phyloP scores from a whole-genome alignment of 331 rosid genomes.

The Arachis monticola region DNA sequence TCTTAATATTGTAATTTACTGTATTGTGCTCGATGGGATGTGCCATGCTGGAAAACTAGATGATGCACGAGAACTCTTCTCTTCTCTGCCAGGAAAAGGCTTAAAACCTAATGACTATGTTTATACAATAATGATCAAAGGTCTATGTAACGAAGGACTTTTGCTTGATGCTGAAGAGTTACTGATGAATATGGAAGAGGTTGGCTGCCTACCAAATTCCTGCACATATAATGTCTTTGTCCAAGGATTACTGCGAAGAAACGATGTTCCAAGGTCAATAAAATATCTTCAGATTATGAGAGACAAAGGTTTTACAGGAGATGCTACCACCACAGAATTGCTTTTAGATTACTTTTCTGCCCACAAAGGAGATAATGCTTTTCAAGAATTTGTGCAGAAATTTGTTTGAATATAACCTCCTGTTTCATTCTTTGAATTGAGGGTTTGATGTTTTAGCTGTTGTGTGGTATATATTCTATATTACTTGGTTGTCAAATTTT shows the following conservation, averaged over 20 bases:
- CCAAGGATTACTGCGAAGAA: conserved; percentile 1
- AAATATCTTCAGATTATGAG: conserved; percentile 16
- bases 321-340: background rate
- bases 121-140: conserved; percentile 3
- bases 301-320: conserved; percentile 1
- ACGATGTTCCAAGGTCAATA: background rate
- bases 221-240: conserved; percentile 1
- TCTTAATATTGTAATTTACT: conserved; percentile 1
- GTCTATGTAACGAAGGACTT: conserved; percentile 16
- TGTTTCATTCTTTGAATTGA: background rate
- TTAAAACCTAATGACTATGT: background rate
- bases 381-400: conserved; percentile 2
- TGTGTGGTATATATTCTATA: background rate
- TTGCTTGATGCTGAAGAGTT: conserved; percentile 16
- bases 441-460: background rate
- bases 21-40: conserved; percentile 6
- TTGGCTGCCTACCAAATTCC: background rate
- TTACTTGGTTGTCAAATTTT: background rate
- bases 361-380: background rate
- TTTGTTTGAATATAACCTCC: background rate
- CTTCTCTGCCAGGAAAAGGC: background rate
- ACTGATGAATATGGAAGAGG: background rate
- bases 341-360: background rate
- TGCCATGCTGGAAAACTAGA: background rate
- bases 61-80: background rate